Conservation (phyloP, 1,284 basidiomycete genomes). For the Tilletia walkeri region DNA sequence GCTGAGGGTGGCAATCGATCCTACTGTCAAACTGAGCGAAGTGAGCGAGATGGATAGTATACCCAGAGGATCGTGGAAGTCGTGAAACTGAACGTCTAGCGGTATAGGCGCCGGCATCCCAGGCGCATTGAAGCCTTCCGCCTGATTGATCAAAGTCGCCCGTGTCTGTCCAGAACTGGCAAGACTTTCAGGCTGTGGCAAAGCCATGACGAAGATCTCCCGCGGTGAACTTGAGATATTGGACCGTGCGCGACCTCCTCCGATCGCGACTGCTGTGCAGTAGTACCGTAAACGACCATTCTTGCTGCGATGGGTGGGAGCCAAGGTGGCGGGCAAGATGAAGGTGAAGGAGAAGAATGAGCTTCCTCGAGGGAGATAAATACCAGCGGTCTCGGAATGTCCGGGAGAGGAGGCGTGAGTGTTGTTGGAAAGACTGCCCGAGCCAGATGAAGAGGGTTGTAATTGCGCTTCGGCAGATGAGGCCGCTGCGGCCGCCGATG, state of each 20-base stretch:
- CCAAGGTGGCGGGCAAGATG: conserved; percentile 48
- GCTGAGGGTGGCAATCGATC: conserved; percentile 43
- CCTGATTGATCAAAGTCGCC: background rate
- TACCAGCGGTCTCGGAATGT: background rate
- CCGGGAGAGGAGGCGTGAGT: background rate
- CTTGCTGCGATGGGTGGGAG: conserved; percentile 50
- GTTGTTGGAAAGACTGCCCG: conserved; percentile 44
- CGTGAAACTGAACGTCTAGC: conserved; percentile 52
- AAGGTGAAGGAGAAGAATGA: conserved; percentile 50
- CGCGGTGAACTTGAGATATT: conserved; percentile 39
- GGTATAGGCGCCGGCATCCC: conserved; percentile 36
- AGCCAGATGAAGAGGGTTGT: conserved; percentile 36
- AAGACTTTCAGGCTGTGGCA: conserved; percentile 41
- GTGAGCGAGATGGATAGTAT: conserved; percentile 46
- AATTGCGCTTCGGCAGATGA: background rate
- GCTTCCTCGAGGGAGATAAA: background rate
- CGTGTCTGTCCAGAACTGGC: background rate
- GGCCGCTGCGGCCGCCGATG: background rate
- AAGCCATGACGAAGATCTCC: conserved; percentile 51
- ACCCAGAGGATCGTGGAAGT: conserved; percentile 51
- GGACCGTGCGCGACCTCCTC: conserved; percentile 44
- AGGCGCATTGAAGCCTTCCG: conserved; percentile 15
- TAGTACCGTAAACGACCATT: conserved; percentile 50
- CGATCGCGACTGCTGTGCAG: conserved; percentile 47
- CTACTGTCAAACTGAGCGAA: conserved; percentile 50